Conservation (phyloP, 805 yeast species). For the Blastobotrys mokoenaii region DNA sequence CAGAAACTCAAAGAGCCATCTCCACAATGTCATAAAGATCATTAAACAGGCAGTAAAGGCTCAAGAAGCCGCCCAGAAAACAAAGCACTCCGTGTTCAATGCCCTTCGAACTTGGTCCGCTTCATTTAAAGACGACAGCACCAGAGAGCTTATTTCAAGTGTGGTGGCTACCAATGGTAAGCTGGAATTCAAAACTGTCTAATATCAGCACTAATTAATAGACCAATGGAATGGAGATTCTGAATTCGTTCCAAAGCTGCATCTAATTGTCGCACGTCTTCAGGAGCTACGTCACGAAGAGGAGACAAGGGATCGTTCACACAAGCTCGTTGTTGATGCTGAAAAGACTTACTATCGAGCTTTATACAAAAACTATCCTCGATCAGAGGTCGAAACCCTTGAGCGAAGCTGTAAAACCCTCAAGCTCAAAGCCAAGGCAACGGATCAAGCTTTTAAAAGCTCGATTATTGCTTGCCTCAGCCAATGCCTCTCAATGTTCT, state of each 20-base stretch:
- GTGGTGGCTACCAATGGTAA: neutral
- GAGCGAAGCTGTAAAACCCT: slow-evolving; percentile 8
- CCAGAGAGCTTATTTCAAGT: slow-evolving; percentile 6
- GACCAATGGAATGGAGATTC: slow-evolving; percentile 5
- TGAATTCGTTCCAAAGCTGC: slow-evolving; percentile 4
- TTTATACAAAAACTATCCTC: slow-evolving; percentile 12
- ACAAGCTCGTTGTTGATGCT: slow-evolving; percentile 8
- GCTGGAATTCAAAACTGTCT: no score
- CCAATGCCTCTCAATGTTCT: slow-evolving; percentile 12
- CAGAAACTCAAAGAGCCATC: neutral
- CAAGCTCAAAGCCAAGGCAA: slow-evolving; percentile 7
- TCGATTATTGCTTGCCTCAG: slow-evolving; percentile 6
- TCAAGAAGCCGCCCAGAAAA: slow-evolving; percentile 14
- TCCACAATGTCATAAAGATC: slow-evolving; percentile 15
- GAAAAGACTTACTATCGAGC: slow-evolving; percentile 17
- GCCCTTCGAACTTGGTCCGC: slow-evolving; percentile 16
- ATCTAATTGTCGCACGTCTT: slow-evolving; percentile 13
- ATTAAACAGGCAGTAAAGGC: slow-evolving; percentile 12
- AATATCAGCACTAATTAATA: no score
- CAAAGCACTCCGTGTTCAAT: slow-evolving; percentile 8
- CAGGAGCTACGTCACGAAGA: slow-evolving; percentile 17
- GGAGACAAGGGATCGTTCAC: slow-evolving; percentile 5
- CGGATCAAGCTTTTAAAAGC: slow-evolving; percentile 6
- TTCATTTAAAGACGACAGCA: slow-evolving; percentile 7
- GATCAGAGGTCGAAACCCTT: slow-evolving; percentile 10